These are phyloP conservation scores for Micromonas commoda DNA, from an alignment of 139 green algal genomes.

Conservation along the genomic window DNA sequence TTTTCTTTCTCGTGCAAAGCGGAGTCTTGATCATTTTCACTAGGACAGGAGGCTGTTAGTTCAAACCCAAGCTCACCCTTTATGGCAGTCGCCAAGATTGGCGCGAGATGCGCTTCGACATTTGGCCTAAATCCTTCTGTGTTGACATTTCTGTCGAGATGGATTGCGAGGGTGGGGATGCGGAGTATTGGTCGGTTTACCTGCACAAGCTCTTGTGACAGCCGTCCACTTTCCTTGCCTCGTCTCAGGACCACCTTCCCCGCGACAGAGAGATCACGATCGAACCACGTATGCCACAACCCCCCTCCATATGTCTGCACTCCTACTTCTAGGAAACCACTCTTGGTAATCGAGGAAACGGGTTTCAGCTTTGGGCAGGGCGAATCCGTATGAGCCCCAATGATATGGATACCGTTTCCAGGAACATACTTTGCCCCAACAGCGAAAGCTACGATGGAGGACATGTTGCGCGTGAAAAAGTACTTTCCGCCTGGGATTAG, in stretches of 20 bases:
- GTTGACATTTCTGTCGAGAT: conserved; percentile 71
- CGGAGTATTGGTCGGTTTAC: conserved; percentile 63
- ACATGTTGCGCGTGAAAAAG: conserved; percentile 91
- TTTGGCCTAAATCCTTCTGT: conserved; percentile 86
- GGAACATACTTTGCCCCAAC: conserved; percentile 55
- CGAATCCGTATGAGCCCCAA: conserved; percentile 90
- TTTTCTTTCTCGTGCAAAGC: background rate
- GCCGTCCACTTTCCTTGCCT: background rate
- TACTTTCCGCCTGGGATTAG: conserved; percentile 60
- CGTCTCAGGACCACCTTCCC: conserved; percentile 36
- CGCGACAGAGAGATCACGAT: conserved; percentile 86
- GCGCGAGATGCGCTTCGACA: conserved; percentile 74
- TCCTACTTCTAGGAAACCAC: conserved; percentile 63
- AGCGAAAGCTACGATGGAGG: conserved; percentile 87
- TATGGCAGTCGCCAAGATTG: conserved; percentile 64
- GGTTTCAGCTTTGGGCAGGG: conserved; percentile 56
- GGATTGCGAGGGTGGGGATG: conserved; percentile 72
- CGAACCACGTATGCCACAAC: conserved; percentile 97
- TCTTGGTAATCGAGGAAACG: conserved; percentile 49
- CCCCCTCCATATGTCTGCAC: conserved; percentile 92
- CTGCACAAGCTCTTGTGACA: conserved; percentile 30
- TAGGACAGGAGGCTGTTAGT: background rate
- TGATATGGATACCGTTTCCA: conserved; percentile 83
- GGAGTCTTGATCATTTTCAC: background rate
- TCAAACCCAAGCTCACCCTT: conserved; percentile 11